A percentile compares a stretch with the other conserved stretches of the same genome.
Conservation (phyloP, 495 filamentous ascomycete species). For the Cladorrhinum samala region DNA sequence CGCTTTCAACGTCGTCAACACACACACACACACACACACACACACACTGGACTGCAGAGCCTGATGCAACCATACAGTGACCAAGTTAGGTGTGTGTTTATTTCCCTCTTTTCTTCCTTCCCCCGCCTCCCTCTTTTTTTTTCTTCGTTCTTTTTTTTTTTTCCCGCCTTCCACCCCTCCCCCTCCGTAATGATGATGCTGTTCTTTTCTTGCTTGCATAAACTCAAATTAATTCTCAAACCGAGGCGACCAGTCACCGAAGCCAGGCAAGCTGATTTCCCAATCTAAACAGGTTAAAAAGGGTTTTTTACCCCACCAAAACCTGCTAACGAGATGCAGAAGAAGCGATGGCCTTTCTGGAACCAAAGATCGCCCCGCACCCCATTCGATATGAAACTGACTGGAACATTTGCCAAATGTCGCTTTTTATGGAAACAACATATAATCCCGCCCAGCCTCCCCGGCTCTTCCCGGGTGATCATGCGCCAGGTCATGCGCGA, state of each 20-base stretch:
- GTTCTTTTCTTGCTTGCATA: too few species aligned
- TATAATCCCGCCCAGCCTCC: background rate
- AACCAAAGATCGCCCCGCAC: background rate
- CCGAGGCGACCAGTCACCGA: background rate
- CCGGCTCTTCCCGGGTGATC: background rate
- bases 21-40: too few species aligned
- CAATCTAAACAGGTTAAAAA: background rate
- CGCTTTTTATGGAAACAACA: constrained; percentile 1
- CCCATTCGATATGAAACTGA: background rate
- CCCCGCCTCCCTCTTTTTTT: background rate
- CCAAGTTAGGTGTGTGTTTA: background rate
- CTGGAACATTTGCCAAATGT: constrained; percentile 2
- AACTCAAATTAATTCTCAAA: background rate
- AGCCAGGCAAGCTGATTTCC: background rate
- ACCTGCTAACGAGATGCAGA: background rate
- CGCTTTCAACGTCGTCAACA: background rate
- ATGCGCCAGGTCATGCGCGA: background rate
- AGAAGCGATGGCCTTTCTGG: background rate
- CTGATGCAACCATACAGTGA: background rate
- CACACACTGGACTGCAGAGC: too few species aligned
- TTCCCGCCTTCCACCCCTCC: background rate
- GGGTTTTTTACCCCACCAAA: background rate
- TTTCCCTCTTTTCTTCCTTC: background rate
- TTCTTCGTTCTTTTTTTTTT: background rate
- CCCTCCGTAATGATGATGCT: too few species aligned